Evolutionary conservation across 176 grass and related monocot species (phyloP).

Genomic region (Zoysia japonica): DNA sequence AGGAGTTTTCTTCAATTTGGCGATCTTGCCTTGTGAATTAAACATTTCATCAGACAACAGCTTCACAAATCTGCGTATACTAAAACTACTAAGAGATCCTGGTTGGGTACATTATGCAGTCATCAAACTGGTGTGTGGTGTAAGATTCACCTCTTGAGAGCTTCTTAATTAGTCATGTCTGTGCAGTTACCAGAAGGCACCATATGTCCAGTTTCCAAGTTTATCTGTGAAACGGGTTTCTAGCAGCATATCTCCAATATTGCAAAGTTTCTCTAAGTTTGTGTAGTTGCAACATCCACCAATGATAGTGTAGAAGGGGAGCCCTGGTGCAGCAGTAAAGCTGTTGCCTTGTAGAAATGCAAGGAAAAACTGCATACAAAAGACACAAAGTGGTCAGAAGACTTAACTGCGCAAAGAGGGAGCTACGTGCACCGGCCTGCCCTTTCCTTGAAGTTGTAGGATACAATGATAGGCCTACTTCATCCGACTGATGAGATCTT

Average conservation of each 20-base stretch:
- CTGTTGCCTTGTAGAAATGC: no score
- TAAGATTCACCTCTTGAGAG: slow-evolving; percentile 57
- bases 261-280: slow-evolving; percentile 70
- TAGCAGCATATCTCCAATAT: slow-evolving; percentile 55
- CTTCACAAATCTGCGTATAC: slow-evolving; percentile 58
- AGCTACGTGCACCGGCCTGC: no score
- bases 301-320: slow-evolving; percentile 35
- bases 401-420: no score
- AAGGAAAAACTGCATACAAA: no score
- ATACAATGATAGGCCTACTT: slow-evolving; percentile 23
- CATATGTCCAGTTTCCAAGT: slow-evolving; percentile 70
- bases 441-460: no score
- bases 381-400: no score
- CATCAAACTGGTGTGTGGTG: slow-evolving; percentile 17
- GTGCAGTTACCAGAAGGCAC: slow-evolving; percentile 40
- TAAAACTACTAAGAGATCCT: slow-evolving; percentile 30
- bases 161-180: slow-evolving; percentile 63
- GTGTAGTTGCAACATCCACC: slow-evolving; percentile 67
- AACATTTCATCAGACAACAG: slow-evolving; percentile 60
- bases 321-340: no score
- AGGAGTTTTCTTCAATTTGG: slow-evolving; percentile 45
- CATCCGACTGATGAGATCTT: slow-evolving; percentile 29
- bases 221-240: slow-evolving; percentile 69
- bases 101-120: slow-evolving; percentile 1
- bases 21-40: slow-evolving; percentile 49